A percentile compares a stretch with the other conserved stretches of the same genome.
These are phyloP conservation scores for Arbutus unedo DNA, from an alignment of 148 eudicot species.

Conservation along the genomic window DNA sequence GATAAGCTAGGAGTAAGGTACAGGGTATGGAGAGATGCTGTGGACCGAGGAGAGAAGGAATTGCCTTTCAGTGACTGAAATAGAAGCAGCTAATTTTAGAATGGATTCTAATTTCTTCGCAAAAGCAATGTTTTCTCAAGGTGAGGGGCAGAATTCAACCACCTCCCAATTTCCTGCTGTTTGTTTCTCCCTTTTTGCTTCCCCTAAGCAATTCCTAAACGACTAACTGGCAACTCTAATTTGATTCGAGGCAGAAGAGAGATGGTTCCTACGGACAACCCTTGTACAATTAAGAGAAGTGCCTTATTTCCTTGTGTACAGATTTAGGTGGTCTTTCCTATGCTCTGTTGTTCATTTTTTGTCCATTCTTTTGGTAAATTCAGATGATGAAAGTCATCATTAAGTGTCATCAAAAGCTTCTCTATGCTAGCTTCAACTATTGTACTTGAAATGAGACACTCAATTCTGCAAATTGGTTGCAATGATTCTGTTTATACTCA, in stretches of 20 bases:
- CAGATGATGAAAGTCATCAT: not conserved
- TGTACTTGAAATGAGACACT: not conserved
- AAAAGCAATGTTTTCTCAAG: not conserved
- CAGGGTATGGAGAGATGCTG: conserved; percentile 84
- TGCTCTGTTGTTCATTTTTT: no score
- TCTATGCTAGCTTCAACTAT: not conserved
- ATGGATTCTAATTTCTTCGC: not conserved
- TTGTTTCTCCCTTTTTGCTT: not conserved
- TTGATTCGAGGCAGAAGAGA: conserved; percentile 13
- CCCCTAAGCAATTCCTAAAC: not conserved
- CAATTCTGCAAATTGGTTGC: not conserved
- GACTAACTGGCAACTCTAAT: conserved; percentile 9
- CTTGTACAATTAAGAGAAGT: conserved; percentile 15
- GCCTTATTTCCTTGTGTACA: conserved; percentile 18
- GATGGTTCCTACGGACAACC: not conserved
- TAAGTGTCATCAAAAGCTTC: not conserved
- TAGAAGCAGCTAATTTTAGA: conserved; percentile 1
- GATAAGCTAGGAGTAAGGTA: conserved; percentile 95
- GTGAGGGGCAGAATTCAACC: conserved; percentile 11
- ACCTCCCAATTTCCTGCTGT: not conserved
- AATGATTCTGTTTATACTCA: not conserved
- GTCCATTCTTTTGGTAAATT: not conserved
- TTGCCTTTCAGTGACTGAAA: conserved; percentile 47
- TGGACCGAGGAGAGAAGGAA: conserved; percentile 60
- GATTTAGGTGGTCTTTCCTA: not conserved